Conservation (phyloP, 2,329 filamentous ascomycete genomes). For the Stachybotrys elegans region DNA sequence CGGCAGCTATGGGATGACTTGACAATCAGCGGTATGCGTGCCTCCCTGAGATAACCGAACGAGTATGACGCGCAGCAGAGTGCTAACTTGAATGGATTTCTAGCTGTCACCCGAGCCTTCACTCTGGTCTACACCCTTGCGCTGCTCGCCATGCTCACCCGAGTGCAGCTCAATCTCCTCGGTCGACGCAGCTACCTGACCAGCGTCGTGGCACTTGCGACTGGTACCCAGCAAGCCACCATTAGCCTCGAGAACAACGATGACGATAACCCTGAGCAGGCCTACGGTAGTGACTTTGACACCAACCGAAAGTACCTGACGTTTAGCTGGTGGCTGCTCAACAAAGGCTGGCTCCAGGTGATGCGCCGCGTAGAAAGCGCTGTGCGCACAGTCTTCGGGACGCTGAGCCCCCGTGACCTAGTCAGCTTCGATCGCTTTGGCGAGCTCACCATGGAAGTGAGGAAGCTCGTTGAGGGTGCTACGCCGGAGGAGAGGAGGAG, state of each 20-base stretch:
- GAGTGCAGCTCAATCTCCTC: constrained; percentile 94
- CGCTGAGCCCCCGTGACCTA: constrained; percentile 81
- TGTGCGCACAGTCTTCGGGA: constrained; percentile 85
- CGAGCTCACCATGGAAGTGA: constrained; percentile 75
- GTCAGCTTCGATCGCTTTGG: constrained; percentile 76
- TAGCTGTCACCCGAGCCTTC: constrained; percentile 85
- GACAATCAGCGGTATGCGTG: constrained; percentile 79
- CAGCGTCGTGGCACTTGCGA: constrained; percentile 86
- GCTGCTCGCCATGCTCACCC: constrained; percentile 84
- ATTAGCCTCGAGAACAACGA: constrained; percentile 93
- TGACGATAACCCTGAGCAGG: constrained; percentile 76
- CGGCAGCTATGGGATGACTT: constrained; percentile 95
- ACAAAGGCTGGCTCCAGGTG: constrained; percentile 81
- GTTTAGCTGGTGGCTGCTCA: constrained; percentile 96
- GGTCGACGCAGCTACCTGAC: constrained; percentile 93
- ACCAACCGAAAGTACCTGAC: constrained; percentile 93
- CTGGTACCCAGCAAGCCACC: constrained; percentile 64
- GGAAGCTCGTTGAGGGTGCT: constrained; percentile 75
- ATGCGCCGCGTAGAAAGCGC: constrained; percentile 78
- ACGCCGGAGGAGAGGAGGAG: constrained; percentile 33
- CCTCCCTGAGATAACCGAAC: too few species aligned
- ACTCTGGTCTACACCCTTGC: constrained; percentile 89
- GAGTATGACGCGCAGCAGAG: too few species aligned
- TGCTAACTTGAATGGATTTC: too few species aligned
- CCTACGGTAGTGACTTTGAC: constrained; percentile 90